Conservation (phyloP, 495 filamentous ascomycete species). For the Penicillium goetzii region DNA sequence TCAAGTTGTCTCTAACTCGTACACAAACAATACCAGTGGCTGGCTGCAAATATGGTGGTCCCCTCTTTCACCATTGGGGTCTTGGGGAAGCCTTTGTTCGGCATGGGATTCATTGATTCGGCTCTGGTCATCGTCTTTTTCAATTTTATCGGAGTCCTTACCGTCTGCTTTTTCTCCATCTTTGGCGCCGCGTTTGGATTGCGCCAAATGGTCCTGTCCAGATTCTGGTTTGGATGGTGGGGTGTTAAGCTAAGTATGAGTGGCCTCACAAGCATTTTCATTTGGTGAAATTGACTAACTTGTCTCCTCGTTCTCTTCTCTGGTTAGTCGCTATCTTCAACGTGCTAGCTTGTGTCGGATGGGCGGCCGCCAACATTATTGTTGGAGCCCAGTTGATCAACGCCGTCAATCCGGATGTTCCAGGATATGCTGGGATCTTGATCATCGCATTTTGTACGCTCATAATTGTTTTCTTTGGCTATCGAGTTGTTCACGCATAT, state of each 20-base stretch:
- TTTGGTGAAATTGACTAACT: conserved; percentile 33
- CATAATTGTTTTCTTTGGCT: conserved; percentile 53
- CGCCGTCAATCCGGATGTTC: conserved; percentile 37
- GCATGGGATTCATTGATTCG: conserved; percentile 50
- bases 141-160: conserved; percentile 49
- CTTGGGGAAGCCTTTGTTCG: conserved; percentile 53
- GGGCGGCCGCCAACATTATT: conserved; percentile 28
- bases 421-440: conserved; percentile 53
- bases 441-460: conserved; percentile 54
- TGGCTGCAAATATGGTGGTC: conserved; percentile 26
- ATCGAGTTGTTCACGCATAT: conserved; percentile 55
- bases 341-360: conserved; percentile 34
- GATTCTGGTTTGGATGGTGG: conserved; percentile 55
- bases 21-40: conserved; percentile 14
- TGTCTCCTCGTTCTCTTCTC: conserved; percentile 49
- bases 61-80: conserved; percentile 59
- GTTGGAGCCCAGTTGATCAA: conserved; percentile 28
- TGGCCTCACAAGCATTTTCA: background rate
- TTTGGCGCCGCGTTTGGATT: conserved; percentile 56
- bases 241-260: conserved; percentile 29
- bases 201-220: conserved; percentile 59
- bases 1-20: conserved; percentile 18
- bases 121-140: conserved; percentile 60
- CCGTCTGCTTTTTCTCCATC: conserved; percentile 56
- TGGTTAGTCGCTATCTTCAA: conserved; percentile 49